These are phyloP conservation scores for Trichoderma hamatum DNA, from an alignment of 2,329 filamentous ascomycete species.

Conservation along the genomic window DNA sequence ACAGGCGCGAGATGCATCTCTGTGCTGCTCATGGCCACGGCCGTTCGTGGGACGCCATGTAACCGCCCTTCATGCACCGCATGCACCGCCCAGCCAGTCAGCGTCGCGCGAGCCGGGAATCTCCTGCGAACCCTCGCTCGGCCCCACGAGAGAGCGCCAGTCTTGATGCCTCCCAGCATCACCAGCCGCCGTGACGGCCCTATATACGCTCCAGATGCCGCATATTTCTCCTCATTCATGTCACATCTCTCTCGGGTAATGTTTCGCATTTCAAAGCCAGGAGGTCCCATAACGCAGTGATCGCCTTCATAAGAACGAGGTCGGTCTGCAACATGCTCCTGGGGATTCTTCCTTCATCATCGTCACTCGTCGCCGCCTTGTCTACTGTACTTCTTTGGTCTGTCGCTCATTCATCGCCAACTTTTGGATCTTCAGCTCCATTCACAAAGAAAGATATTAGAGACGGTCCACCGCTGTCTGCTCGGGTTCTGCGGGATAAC, in stretches of 20 bases:
- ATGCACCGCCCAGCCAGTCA: constrained; percentile 45
- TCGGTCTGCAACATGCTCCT: constrained; percentile 47
- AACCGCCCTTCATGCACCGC: constrained; percentile 34
- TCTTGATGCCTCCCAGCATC: constrained; percentile 50
- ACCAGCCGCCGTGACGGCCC: constrained; percentile 48
- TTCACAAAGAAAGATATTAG: constrained; percentile 36
- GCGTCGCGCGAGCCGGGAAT: constrained; percentile 36
- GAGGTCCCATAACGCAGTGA: constrained; percentile 46
- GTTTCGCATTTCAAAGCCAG: constrained; percentile 54
- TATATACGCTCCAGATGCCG: constrained; percentile 57
- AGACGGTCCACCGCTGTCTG: constrained; percentile 62
- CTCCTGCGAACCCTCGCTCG: constrained; percentile 5
- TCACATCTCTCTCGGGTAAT: constrained; percentile 52
- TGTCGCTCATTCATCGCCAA: constrained; percentile 38
- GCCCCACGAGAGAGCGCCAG: constrained; percentile 29
- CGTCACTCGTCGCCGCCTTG: constrained; percentile 35
- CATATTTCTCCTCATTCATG: constrained; percentile 47
- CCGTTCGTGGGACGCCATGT: constrained; percentile 43
- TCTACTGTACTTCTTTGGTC: constrained; percentile 35
- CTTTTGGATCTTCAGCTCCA: constrained; percentile 33
- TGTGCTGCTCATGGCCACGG: constrained; percentile 34
- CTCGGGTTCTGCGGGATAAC: constrained; percentile 61
- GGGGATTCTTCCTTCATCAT: constrained; percentile 37
- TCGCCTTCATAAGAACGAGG: constrained; percentile 38
- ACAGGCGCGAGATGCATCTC: constrained; percentile 35